A percentile compares a stretch with the other conserved stretches of the same genome.
Evolutionary conservation across 768 basidiomycete genomes (phyloP).

Genomic region (Kwoniella sp.): DNA sequence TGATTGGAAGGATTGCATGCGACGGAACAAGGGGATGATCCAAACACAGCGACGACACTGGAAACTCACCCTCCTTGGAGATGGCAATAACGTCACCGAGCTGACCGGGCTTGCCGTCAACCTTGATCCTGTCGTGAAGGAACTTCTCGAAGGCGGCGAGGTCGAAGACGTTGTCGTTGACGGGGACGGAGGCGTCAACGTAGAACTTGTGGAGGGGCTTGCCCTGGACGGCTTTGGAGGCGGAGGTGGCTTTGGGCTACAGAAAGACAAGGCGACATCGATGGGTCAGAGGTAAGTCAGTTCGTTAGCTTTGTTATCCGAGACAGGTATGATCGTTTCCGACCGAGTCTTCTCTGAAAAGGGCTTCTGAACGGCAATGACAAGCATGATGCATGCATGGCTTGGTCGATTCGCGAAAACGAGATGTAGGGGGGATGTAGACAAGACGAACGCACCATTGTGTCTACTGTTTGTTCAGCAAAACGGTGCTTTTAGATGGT

Average conservation of each 20-base stretch:
- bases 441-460: constrained; percentile 29
- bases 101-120: constrained; percentile 57
- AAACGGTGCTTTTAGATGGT: constrained; percentile 26
- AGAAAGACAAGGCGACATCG: neutral
- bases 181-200: constrained; percentile 56
- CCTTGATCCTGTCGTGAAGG: constrained; percentile 57
- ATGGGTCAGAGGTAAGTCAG: constrained; percentile 3
- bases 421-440: neutral
- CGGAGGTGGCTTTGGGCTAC: constrained; percentile 43
- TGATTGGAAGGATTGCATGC: neutral
- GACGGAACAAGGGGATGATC: neutral
- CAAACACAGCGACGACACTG: constrained; percentile 29
- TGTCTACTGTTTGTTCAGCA: constrained; percentile 39
- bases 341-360: neutral
- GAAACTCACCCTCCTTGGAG: constrained; percentile 79
- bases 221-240: constrained; percentile 36
- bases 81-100: constrained; percentile 77
- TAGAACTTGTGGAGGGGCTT: constrained; percentile 57
- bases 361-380: neutral
- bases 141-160: constrained; percentile 76
- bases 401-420: neutral
- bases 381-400: neutral
- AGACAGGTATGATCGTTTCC: too few relatives aligned
- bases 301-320: neutral
- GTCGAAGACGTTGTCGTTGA: constrained; percentile 58